These are phyloP conservation scores for Plantago ovata DNA, from an alignment of 257 asterid species.

Conservation along the genomic window DNA sequence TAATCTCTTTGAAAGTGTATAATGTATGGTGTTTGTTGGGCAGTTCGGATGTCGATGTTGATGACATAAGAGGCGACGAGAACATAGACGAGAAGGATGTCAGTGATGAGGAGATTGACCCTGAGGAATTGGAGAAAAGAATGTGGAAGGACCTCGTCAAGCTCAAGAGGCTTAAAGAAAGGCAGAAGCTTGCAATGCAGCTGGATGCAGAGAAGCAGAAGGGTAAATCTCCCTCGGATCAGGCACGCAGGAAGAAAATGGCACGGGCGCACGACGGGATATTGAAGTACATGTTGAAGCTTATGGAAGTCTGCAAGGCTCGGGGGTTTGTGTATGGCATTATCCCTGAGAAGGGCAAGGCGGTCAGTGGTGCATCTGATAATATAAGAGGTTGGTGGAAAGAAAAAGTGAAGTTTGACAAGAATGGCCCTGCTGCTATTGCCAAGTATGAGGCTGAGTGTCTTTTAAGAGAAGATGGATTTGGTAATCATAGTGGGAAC, in stretches of 20 bases:
- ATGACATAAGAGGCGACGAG: slow-evolving; percentile 31
- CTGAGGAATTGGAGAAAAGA: slow-evolving; percentile 41
- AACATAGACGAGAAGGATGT: slow-evolving; percentile 36
- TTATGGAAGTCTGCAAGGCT: slow-evolving; percentile 54
- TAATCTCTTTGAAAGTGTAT: background rate
- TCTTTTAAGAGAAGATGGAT: slow-evolving; percentile 23
- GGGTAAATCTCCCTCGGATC: slow-evolving; percentile 31
- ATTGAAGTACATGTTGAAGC: slow-evolving; percentile 48
- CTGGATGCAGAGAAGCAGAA: slow-evolving; percentile 35
- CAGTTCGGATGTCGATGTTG: slow-evolving; percentile 40
- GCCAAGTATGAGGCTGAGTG: slow-evolving; percentile 36
- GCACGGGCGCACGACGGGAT: slow-evolving; percentile 49
- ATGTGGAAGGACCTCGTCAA: slow-evolving; percentile 51
- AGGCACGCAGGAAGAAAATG: slow-evolving; percentile 46
- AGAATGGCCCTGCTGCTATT: slow-evolving; percentile 52
- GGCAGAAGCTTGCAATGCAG: slow-evolving; percentile 29
- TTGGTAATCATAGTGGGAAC: slow-evolving; percentile 24
- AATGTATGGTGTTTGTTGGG: slow-evolving; percentile 8
- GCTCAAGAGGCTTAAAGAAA: slow-evolving; percentile 41
- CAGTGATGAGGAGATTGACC: slow-evolving; percentile 46
- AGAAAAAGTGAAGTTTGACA: slow-evolving; percentile 53
- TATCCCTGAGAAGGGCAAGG: slow-evolving; percentile 50
- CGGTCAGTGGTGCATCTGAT: slow-evolving; percentile 51
- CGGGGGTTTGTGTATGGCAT: slow-evolving; percentile 45
- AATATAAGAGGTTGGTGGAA: slow-evolving; percentile 61